phyloP scores from a whole-genome alignment of 805 yeast genomes.

The Nakazawaea wickerhamii region DNA sequence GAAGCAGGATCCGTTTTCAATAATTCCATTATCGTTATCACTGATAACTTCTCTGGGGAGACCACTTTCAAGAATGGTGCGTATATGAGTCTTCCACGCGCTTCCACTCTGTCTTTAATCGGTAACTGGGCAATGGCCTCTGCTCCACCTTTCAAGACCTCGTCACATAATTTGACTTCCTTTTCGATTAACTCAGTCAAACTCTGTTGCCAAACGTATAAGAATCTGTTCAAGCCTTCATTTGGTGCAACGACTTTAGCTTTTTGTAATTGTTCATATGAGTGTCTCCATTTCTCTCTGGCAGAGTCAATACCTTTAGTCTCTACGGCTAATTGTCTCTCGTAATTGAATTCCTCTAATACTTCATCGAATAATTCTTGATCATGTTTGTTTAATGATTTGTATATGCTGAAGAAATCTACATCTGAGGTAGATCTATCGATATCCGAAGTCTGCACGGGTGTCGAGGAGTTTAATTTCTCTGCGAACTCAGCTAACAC shows the following conservation, averaged over 20 bases:
- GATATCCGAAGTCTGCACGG: slow-evolving; percentile 9
- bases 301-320: slow-evolving; percentile 80
- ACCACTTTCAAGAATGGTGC: slow-evolving; percentile 77
- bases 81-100: slow-evolving; percentile 42
- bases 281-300: slow-evolving; percentile 81
- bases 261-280: slow-evolving; percentile 60
- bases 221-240: slow-evolving; percentile 60
- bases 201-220: slow-evolving; percentile 81
- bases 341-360: slow-evolving; percentile 64
- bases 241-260: slow-evolving; percentile 49
- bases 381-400: slow-evolving; percentile 41
- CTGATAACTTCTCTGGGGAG: slow-evolving; percentile 74
- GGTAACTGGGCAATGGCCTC: slow-evolving; percentile 18
- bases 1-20: slow-evolving; percentile 69
- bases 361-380: slow-evolving; percentile 55
- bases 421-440: slow-evolving; percentile 18
- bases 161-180: slow-evolving; percentile 55
- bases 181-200: slow-evolving; percentile 65
- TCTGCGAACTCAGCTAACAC: slow-evolving; percentile 6
- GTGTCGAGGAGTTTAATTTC: slow-evolving; percentile 6
- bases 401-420: slow-evolving; percentile 66
- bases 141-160: slow-evolving; percentile 27
- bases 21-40: slow-evolving; percentile 78
- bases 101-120: slow-evolving; percentile 17
- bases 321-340: slow-evolving; percentile 75